phyloP scores from a whole-genome alignment of 805 yeast species.

The Barnettozyma siamensis region DNA sequence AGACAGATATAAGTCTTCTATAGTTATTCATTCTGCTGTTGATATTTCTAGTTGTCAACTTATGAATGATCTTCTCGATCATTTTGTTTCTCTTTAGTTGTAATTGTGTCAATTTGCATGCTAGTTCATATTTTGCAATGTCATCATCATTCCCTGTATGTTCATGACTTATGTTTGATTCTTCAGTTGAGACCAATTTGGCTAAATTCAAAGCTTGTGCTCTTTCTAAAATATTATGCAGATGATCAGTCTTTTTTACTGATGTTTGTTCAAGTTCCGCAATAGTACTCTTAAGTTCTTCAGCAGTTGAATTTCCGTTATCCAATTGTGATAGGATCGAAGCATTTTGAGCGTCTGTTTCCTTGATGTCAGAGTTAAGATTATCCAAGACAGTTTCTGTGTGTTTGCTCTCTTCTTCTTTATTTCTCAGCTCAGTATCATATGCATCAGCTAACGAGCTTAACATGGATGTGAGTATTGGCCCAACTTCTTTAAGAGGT shows the following conservation, averaged over 20 bases:
- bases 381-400: slow-evolving; percentile 37
- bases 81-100: slow-evolving; percentile 45
- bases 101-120: slow-evolving; percentile 41
- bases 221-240: slow-evolving; percentile 48
- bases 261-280: slow-evolving; percentile 16
- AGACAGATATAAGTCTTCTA: slow-evolving; percentile 66
- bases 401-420: slow-evolving; percentile 48
- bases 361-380: slow-evolving; percentile 35
- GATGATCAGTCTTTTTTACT: slow-evolving; percentile 27
- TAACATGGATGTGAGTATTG: slow-evolving; percentile 31
- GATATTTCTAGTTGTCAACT: slow-evolving; percentile 38
- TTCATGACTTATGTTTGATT: slow-evolving; percentile 17
- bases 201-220: slow-evolving; percentile 61
- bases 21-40: slow-evolving; percentile 68
- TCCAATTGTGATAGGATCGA: slow-evolving; percentile 23
- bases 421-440: slow-evolving; percentile 46
- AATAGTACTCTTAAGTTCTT: slow-evolving; percentile 14
- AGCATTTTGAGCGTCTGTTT: slow-evolving; percentile 27
- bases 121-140: slow-evolving; percentile 21
- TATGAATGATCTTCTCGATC: slow-evolving; percentile 46
- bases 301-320: slow-evolving; percentile 13
- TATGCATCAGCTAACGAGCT: slow-evolving; percentile 46
- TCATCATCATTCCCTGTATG: slow-evolving; percentile 5
- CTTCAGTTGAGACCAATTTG: slow-evolving; percentile 51
- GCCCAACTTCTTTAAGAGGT: slow-evolving; percentile 24